Evolutionary conservation across 352 stramenopile genomes (phyloP).

Genomic region (Thraustochytrium sp.): DNA sequence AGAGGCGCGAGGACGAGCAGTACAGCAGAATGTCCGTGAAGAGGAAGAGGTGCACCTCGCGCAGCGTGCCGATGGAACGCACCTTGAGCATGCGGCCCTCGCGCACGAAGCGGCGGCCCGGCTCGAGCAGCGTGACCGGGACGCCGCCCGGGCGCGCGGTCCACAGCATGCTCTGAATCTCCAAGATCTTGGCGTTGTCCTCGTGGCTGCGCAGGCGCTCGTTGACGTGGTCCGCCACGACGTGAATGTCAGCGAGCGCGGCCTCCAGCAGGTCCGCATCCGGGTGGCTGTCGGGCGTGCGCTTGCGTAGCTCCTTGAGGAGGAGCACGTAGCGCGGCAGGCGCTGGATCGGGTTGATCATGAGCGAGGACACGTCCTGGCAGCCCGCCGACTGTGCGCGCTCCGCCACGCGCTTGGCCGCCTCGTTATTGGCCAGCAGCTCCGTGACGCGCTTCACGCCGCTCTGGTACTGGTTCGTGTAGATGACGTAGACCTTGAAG

Average conservation of each 20-base stretch:
- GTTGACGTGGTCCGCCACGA: constrained; percentile 40
- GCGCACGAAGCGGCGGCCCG: not conserved
- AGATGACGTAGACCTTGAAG: constrained; percentile 39
- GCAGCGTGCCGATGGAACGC: not conserved
- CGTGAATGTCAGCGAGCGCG: constrained; percentile 14
- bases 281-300: not conserved
- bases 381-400: not conserved
- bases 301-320: constrained; percentile 38
- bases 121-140: constrained; percentile 6
- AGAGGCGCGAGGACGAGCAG: not conserved
- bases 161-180: constrained; percentile 33
- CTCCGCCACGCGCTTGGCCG: not conserved
- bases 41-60: constrained; percentile 24
- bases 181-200: not conserved
- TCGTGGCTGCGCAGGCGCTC: not conserved
- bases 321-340: constrained; percentile 40
- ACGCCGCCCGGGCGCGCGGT: not conserved
- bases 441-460: not conserved
- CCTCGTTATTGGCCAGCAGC: not conserved
- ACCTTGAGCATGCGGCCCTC: constrained; percentile 20
- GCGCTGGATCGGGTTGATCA: constrained; percentile 44
- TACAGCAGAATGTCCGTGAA: constrained; percentile 34
- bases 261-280: constrained; percentile 4
- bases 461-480: constrained; percentile 8
- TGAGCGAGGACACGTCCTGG: constrained; percentile 28